Evolutionary conservation across 1,284 basidiomycete genomes (phyloP).

Genomic region (Vanrija sp.): DNA sequence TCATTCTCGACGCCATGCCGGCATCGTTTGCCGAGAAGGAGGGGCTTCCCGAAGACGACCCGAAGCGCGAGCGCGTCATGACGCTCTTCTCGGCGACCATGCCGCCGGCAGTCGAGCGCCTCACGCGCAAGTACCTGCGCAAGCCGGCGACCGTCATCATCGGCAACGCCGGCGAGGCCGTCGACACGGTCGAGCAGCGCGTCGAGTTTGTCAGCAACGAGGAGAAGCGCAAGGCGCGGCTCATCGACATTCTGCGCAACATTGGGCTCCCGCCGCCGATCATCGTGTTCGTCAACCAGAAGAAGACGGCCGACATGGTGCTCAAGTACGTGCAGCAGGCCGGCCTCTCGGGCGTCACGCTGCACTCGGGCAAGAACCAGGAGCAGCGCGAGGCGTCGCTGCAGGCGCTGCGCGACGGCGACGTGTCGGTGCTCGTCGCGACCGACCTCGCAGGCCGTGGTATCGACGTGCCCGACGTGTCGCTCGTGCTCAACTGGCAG

Average conservation of each 20-base stretch:
- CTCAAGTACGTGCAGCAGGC: slow-evolving; percentile 83
- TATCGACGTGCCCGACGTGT: slow-evolving; percentile 94
- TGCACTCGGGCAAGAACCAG: slow-evolving; percentile 97
- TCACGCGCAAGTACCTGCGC: slow-evolving; percentile 89
- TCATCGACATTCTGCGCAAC: slow-evolving; percentile 87
- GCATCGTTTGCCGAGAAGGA: slow-evolving; percentile 80
- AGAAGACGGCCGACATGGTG: slow-evolving; percentile 96
- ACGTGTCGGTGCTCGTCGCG: slow-evolving; percentile 81
- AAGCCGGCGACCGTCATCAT: slow-evolving; percentile 94
- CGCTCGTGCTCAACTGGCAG: slow-evolving; percentile 93
- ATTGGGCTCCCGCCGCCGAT: slow-evolving; percentile 81
- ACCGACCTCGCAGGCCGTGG: slow-evolving; percentile 97
- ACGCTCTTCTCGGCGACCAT: slow-evolving; percentile 97
- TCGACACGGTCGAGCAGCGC: slow-evolving; percentile 93
- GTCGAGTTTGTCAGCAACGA: slow-evolving; percentile 91
- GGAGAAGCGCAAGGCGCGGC: slow-evolving; percentile 79
- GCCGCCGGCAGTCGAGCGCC: slow-evolving; percentile 90
- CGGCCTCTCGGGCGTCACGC: slow-evolving; percentile 74
- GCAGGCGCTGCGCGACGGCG: slow-evolving; percentile 76
- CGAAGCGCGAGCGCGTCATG: slow-evolving; percentile 70
- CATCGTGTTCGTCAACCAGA: slow-evolving; percentile 99
- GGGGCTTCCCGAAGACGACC: slow-evolving; percentile 49
- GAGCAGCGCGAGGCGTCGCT: slow-evolving; percentile 92
- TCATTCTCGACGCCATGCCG: slow-evolving; percentile 90
- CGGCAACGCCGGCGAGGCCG: slow-evolving; percentile 93